These are phyloP conservation scores for Sanghuangporus baumii DNA, from an alignment of 1,284 basidiomycete species.

Conservation along the genomic window DNA sequence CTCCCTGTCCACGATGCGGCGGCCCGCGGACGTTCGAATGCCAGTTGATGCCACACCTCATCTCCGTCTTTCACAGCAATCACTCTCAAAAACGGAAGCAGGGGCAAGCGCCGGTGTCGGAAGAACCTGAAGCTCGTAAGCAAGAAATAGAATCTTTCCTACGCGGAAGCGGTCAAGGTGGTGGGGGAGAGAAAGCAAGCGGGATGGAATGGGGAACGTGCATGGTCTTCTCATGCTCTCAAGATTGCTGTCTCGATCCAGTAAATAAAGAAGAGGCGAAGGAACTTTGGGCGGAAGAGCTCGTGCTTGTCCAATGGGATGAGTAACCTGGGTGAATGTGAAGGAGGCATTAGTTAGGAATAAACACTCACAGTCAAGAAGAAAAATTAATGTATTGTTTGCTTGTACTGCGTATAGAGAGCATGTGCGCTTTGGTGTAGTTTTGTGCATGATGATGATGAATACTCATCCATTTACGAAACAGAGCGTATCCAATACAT, in stretches of 20 bases:
- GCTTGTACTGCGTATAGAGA: no score
- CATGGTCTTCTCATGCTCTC: conserved; percentile 72
- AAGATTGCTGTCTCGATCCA: conserved; percentile 55
- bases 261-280: conserved; percentile 27
- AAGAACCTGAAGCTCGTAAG: conserved; percentile 23
- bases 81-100: conserved; percentile 45
- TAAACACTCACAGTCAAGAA: background rate
- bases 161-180: conserved; percentile 28
- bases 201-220: conserved; percentile 85
- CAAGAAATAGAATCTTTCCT: conserved; percentile 48
- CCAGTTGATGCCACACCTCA: conserved; percentile 58
- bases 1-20: conserved; percentile 56
- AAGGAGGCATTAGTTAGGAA: background rate
- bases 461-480: no score
- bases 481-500: no score
- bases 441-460: no score
- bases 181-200: background rate
- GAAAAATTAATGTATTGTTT: no score
- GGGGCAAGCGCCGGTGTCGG: background rate
- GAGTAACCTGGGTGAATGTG: conserved; percentile 16
- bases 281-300: conserved; percentile 67
- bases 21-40: conserved; percentile 70
- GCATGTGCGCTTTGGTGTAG: background rate
- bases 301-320: conserved; percentile 73
- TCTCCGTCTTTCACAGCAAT: conserved; percentile 24